Evolutionary conservation across 1,284 basidiomycete genomes (phyloP).

Genomic region (Hemileia vastatrix): DNA sequence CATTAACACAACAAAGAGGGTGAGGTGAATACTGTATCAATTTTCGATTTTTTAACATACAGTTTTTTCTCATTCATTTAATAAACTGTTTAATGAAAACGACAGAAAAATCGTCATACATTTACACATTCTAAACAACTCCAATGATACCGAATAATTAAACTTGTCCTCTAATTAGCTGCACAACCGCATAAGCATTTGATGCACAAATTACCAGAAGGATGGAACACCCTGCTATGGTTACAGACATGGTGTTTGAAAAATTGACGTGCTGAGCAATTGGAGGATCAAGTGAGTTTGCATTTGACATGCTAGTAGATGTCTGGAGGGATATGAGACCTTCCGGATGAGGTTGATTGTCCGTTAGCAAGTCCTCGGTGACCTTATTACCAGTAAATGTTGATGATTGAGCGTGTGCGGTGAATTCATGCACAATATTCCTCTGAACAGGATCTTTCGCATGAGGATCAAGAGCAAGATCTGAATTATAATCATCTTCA

Average conservation of each 20-base stretch:
- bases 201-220: conserved; percentile 7
- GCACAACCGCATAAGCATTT: conserved; percentile 20
- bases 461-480: too few relatives aligned
- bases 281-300: background rate
- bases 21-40: too few relatives aligned
- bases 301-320: background rate
- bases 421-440: background rate
- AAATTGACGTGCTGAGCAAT: background rate
- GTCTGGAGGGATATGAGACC: background rate
- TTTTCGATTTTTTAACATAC: too few relatives aligned
- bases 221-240: conserved; percentile 1
- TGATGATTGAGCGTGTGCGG: background rate
- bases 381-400: too few relatives aligned
- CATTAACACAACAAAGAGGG: background rate
- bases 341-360: background rate
- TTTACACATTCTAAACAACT: background rate
- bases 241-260: background rate
- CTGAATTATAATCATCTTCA: background rate
- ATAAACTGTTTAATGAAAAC: background rate
- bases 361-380: background rate
- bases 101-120: background rate
- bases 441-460: background rate
- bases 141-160: background rate
- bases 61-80: background rate
- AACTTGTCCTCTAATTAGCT: conserved; percentile 11